These are phyloP conservation scores for Candida frijolesensis DNA, from an alignment of 1,139 yeast genomes.

Conservation along the genomic window DNA sequence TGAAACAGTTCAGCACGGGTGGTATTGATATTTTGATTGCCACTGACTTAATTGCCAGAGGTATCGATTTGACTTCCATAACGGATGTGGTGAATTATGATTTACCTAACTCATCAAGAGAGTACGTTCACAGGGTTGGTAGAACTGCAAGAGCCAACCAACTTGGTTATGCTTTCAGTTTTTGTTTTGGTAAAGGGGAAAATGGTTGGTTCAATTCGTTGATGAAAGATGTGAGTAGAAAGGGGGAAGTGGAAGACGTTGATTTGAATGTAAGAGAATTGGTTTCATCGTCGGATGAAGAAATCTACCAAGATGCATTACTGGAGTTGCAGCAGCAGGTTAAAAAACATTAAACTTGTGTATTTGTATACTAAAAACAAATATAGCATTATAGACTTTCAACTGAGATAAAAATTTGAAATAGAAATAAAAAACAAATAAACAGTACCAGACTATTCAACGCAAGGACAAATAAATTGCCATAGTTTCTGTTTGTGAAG, in stretches of 20 bases:
- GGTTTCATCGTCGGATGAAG: conserved; percentile 29
- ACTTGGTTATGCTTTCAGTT: conserved; percentile 69
- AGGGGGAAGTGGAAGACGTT: conserved; percentile 24
- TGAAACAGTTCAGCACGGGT: conserved; percentile 58
- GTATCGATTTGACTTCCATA: conserved; percentile 78
- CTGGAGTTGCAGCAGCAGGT: conserved; percentile 28
- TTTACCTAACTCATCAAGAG: conserved; percentile 83
- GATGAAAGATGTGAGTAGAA: conserved; percentile 43
- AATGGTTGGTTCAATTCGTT: conserved; percentile 61
- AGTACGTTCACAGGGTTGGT: conserved; percentile 93
- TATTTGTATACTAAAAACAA: neutral
- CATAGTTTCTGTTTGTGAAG: conserved; percentile 1
- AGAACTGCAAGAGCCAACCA: conserved; percentile 94
- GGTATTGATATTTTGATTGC: conserved; percentile 65
- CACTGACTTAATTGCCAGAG: conserved; percentile 94
- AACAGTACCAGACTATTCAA: neutral
- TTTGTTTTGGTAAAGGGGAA: conserved; percentile 78
- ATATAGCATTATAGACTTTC: neutral
- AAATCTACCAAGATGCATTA: conserved; percentile 28
- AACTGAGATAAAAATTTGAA: neutral
- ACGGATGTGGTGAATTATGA: conserved; percentile 87
- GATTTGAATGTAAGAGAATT: conserved; percentile 23
- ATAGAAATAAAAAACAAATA: neutral
- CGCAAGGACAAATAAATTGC: conserved; percentile 2
- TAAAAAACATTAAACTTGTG: conserved; percentile 3